Conservation (phyloP, 2,329 filamentous ascomycete species). For the Coleophoma eucalyptorum region DNA sequence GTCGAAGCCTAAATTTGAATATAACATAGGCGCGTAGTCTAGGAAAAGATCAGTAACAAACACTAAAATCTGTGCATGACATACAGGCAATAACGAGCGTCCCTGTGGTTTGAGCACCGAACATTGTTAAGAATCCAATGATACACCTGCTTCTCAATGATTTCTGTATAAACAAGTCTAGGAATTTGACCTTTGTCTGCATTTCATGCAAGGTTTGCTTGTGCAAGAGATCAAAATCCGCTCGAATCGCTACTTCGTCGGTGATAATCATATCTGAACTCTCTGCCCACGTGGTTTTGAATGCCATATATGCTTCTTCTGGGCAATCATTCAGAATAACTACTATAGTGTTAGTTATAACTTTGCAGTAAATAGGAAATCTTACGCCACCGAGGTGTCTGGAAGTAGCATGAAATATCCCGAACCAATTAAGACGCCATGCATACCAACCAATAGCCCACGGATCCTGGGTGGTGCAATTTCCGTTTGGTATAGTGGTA, state of each 20-base stretch:
- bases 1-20: too few species aligned
- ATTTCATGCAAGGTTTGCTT: too few species aligned
- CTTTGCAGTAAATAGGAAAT: background rate
- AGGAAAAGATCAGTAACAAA: background rate
- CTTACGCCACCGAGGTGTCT: constrained; percentile 70
- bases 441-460: constrained; percentile 71
- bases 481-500: constrained; percentile 71
- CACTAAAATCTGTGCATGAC: too few species aligned
- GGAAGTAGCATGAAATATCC: constrained; percentile 69
- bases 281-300: background rate
- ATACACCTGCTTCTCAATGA: background rate
- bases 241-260: background rate
- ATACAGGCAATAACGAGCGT: constrained; percentile 1
- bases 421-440: constrained; percentile 65
- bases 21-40: background rate
- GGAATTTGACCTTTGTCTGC: background rate
- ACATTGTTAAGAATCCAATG: background rate
- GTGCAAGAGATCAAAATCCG: too few species aligned
- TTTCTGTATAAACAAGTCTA: background rate
- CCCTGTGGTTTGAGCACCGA: background rate
- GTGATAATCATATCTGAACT: background rate
- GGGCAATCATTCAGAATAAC: background rate
- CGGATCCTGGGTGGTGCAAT: constrained; percentile 63
- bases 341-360: background rate
- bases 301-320: background rate